Conservation (phyloP, 2,329 filamentous ascomycete species). For the Colletotrichum liriopes region DNA sequence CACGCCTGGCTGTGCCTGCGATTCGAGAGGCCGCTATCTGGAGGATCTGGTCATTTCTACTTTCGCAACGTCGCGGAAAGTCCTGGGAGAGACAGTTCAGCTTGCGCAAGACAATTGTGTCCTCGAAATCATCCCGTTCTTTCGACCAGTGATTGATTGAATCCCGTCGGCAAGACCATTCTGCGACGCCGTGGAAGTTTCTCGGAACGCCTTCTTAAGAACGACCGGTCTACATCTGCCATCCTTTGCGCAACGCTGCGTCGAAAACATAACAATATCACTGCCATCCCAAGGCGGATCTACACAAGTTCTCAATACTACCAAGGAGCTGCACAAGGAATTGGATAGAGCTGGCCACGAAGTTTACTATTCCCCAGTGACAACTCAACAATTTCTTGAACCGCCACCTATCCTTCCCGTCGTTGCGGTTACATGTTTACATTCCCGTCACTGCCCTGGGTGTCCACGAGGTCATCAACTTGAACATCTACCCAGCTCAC, state of each 20-base stretch:
- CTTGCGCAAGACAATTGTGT: background rate
- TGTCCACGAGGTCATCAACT: too few relatives aligned
- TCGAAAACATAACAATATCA: background rate
- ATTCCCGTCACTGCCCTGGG: background rate
- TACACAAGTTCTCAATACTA: background rate
- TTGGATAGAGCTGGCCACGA: background rate
- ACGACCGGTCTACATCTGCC: background rate
- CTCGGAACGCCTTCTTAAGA: background rate
- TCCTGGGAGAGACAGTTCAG: background rate
- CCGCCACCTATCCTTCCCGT: background rate
- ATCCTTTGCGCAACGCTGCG: background rate
- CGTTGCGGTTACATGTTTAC: background rate
- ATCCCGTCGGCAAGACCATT: background rate
- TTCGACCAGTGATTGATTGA: background rate
- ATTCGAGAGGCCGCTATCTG: background rate
- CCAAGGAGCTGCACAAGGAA: background rate
- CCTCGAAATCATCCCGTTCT: too few relatives aligned
- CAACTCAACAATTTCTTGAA: background rate
- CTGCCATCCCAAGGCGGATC: background rate
- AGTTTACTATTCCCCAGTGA: too few relatives aligned
- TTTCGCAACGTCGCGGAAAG: background rate
- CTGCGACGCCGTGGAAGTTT: background rate
- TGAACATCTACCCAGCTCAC: background rate
- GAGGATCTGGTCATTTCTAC: background rate
- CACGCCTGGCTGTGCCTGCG: constrained; percentile 8